Percentiles rank a stretch among this genome's conserved stretches.
Conservation (phyloP, 2,329 filamentous ascomycete species). For the Cytospora paraplurivora region DNA sequence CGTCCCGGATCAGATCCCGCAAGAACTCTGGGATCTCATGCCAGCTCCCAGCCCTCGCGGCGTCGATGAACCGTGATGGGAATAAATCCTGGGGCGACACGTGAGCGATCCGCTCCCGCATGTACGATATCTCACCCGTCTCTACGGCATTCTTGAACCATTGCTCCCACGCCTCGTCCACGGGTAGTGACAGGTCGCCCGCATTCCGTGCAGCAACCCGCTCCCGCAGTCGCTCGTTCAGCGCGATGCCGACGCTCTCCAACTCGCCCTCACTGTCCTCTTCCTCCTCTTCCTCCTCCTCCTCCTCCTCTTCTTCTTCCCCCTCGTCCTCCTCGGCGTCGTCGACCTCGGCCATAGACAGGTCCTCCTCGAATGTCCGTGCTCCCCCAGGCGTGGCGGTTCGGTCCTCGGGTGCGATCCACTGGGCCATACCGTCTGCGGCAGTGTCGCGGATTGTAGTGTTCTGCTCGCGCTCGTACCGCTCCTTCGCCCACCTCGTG, state of each 20-base stretch:
- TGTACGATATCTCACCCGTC: conserved; percentile 51
- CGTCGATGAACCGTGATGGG: conserved; percentile 54
- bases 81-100: conserved; percentile 42
- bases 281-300: conserved; percentile 41
- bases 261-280: conserved; percentile 58
- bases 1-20: conserved; percentile 53
- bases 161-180: conserved; percentile 75
- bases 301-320: no score
- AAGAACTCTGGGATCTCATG: conserved; percentile 59
- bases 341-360: conserved; percentile 25
- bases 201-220: conserved; percentile 65
- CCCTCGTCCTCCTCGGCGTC: no score
- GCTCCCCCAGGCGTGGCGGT: conserved; percentile 24
- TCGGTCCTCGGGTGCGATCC: conserved; percentile 52
- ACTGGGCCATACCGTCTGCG: conserved; percentile 66
- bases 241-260: conserved; percentile 61
- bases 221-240: conserved; percentile 67
- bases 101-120: conserved; percentile 40
- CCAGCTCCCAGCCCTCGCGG: conserved; percentile 60
- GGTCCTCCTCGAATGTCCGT: conserved; percentile 9
- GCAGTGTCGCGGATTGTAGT: conserved; percentile 72
- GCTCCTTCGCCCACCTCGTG: conserved; percentile 79
- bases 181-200: conserved; percentile 57
- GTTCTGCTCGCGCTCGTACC: conserved; percentile 75
- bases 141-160: conserved; percentile 73